These are phyloP conservation scores for Venturia effusa DNA, from an alignment of 2,329 filamentous ascomycete species.

Conservation along the genomic window DNA sequence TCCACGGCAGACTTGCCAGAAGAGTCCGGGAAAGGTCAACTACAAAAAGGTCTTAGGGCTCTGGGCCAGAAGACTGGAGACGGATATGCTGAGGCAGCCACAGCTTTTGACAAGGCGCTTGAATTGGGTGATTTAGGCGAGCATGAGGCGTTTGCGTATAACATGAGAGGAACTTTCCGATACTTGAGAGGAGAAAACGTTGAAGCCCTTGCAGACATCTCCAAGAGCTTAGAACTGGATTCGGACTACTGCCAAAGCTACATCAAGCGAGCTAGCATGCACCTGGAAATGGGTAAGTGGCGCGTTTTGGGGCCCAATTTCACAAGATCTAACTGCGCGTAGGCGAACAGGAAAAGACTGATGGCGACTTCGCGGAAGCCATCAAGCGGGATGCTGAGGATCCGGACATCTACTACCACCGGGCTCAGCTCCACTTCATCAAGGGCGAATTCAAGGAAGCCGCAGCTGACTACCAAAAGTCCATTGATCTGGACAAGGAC, in stretches of 20 bases:
- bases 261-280: conserved; percentile 98
- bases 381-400: conserved; percentile 77
- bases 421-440: conserved; percentile 96
- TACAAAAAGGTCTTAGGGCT: conserved; percentile 71
- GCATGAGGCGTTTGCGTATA: conserved; percentile 84
- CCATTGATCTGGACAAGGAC: conserved; percentile 86
- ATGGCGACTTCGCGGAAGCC: conserved; percentile 77
- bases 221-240: conserved; percentile 86
- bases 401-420: conserved; percentile 98
- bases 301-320: background rate
- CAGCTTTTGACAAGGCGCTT: conserved; percentile 78
- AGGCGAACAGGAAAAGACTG: conserved; percentile 78
- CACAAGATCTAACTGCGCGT: conserved; percentile 21
- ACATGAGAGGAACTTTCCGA: conserved; percentile 91
- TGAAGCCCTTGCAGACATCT: conserved; percentile 72
- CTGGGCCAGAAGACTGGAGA: conserved; percentile 81
- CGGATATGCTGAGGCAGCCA: conserved; percentile 79
- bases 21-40: conserved; percentile 70
- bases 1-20: conserved; percentile 68
- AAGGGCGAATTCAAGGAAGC: conserved; percentile 86
- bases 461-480: conserved; percentile 98
- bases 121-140: conserved; percentile 71
- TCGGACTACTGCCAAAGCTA: conserved; percentile 87
- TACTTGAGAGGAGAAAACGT: conserved; percentile 84
- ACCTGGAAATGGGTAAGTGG: conserved; percentile 71